Evolutionary conservation across 345 rosid genomes (phyloP).

Genomic region (Eucalyptus fibrosa): DNA sequence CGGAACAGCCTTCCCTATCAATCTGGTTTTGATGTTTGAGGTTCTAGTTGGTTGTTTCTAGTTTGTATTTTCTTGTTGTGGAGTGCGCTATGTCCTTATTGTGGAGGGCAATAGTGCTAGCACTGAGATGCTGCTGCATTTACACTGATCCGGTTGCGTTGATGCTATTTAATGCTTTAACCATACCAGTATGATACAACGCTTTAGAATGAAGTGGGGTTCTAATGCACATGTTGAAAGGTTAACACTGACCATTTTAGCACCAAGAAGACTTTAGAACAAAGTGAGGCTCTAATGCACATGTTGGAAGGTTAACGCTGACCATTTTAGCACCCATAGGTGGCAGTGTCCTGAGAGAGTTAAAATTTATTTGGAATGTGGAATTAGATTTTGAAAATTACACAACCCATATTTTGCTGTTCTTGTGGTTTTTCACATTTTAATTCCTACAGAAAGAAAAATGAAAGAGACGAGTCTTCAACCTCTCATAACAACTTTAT

Average conservation of each 20-base stretch:
- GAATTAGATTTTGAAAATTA: neutral
- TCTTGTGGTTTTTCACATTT: neutral
- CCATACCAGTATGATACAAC: neutral
- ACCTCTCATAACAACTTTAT: neutral
- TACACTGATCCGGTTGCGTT: neutral
- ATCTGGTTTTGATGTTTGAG: neutral
- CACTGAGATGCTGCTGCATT: neutral
- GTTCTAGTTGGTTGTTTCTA: neutral
- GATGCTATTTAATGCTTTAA: neutral
- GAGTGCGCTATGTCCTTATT: neutral
- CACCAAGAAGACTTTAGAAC: neutral
- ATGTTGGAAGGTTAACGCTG: neutral
- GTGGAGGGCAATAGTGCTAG: neutral
- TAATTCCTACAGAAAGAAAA: neutral
- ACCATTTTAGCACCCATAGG: neutral
- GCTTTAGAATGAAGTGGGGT: neutral
- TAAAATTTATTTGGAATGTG: neutral
- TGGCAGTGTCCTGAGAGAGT: neutral
- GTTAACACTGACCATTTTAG: neutral
- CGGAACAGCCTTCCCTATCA: neutral
- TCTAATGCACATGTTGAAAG: neutral
- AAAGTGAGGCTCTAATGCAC: neutral
- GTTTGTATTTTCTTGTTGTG: neutral
- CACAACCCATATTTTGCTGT: neutral
- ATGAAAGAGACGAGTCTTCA: neutral